Percentiles rank a stretch among this genome's conserved stretches.
Conservation (phyloP, 1,139 yeast species). For the Debaryomyces subglobosus region DNA sequence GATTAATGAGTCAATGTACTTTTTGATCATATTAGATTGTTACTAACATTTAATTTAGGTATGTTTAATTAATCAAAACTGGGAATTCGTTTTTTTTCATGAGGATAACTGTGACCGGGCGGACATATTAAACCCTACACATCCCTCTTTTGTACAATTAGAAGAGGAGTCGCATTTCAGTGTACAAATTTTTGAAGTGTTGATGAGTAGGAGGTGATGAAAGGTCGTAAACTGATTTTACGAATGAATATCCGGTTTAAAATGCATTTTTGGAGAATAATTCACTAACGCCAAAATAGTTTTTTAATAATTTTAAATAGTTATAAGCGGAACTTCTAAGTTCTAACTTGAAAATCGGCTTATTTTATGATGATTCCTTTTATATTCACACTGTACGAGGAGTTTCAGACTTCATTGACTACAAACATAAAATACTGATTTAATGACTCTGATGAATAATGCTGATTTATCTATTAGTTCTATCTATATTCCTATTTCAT, state of each 20-base stretch:
- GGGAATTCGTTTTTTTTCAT: constrained; percentile 20
- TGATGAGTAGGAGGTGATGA: constrained; percentile 65
- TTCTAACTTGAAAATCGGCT: constrained; percentile 8
- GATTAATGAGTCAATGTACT: background rate
- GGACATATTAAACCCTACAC: constrained; percentile 61
- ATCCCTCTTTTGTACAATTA: constrained; percentile 53
- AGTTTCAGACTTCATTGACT: constrained; percentile 51
- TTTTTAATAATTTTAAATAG: constrained; percentile 13
- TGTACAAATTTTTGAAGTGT: constrained; percentile 67
- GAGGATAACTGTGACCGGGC: constrained; percentile 79
- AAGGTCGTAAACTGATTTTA: constrained; percentile 54
- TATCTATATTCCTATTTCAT: background rate
- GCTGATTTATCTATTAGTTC: constrained; percentile 1
- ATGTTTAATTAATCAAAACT: constrained; percentile 17
- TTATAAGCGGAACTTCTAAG: constrained; percentile 10
- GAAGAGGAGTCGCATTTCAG: constrained; percentile 64
- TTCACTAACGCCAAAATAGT: constrained; percentile 2
- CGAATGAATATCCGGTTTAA: constrained; percentile 11
- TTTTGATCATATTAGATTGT: background rate
- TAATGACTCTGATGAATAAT: constrained; percentile 67
- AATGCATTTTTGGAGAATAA: background rate
- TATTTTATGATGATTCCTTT: constrained; percentile 51
- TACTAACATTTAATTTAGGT: constrained; percentile 27
- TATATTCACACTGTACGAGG: constrained; percentile 71
- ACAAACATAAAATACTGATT: constrained; percentile 65